Conservation (phyloP, 2,329 filamentous ascomycete genomes). For the Harringtonia lauricola region DNA sequence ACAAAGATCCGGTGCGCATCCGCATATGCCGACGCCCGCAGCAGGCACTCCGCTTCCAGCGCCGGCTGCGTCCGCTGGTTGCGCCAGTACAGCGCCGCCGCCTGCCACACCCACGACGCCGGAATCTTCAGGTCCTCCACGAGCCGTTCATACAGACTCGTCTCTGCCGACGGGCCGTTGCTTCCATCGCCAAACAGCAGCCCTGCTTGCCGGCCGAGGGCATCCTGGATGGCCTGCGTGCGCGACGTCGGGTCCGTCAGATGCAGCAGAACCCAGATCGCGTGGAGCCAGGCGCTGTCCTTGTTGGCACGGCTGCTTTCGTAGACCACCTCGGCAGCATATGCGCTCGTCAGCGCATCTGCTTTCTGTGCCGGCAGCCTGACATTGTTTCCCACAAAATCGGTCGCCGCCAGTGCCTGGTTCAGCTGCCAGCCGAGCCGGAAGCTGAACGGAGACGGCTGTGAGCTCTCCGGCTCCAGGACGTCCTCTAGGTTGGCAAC, state of each 20-base stretch:
- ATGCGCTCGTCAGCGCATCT: conserved; percentile 39
- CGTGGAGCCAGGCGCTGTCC: conserved; percentile 54
- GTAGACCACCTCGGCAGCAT: conserved; percentile 11
- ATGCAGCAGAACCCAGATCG: conserved; percentile 68
- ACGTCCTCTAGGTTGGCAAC: conserved; percentile 53
- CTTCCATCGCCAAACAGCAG: conserved; percentile 39
- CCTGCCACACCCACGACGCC: conserved; percentile 70
- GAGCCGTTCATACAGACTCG: conserved; percentile 44
- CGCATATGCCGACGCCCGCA: conserved; percentile 63
- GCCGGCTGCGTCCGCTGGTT: conserved; percentile 57
- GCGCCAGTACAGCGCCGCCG: conserved; percentile 74
- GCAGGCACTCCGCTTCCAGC: conserved; percentile 66
- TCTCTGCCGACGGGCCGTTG: conserved; percentile 14
- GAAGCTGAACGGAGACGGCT: conserved; percentile 62
- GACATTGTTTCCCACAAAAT: conserved; percentile 14
- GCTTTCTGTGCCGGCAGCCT: conserved; percentile 60
- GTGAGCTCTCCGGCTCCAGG: conserved; percentile 65
- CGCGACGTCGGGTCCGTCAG: conserved; percentile 54
- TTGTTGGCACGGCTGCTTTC: conserved; percentile 27
- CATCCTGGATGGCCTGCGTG: conserved; percentile 56
- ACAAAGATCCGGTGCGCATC: conserved; percentile 81
- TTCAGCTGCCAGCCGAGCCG: conserved; percentile 80
- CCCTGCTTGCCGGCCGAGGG: conserved; percentile 61
- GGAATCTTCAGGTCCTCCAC: conserved; percentile 59
- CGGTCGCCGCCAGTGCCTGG: conserved; percentile 47